Evolutionary conservation across 73 alveolate genomes (phyloP).

Genomic region (Symbiodinium pilosum): DNA sequence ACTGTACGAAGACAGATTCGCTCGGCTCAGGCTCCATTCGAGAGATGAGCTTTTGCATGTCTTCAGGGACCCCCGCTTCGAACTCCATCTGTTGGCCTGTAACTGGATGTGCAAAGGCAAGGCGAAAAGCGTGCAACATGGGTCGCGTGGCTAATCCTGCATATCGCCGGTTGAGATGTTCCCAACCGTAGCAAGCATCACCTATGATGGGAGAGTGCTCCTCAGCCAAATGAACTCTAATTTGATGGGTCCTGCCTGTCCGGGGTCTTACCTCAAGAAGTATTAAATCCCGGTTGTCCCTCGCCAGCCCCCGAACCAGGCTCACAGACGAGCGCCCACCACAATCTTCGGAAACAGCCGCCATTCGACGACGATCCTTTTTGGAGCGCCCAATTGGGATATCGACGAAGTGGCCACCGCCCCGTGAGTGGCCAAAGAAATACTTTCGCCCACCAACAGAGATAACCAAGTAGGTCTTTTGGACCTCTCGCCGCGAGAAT

Average conservation of each 20-base stretch:
- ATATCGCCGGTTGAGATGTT: slow-evolving; percentile 37
- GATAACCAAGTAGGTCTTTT: slow-evolving; percentile 6
- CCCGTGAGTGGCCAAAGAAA: slow-evolving; percentile 59
- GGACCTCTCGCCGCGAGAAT: slow-evolving; percentile 32
- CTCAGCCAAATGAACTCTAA: slow-evolving; percentile 8
- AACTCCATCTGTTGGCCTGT: background rate
- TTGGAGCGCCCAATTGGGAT: slow-evolving; percentile 55
- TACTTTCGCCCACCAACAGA: slow-evolving; percentile 31
- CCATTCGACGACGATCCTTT: slow-evolving; percentile 51
- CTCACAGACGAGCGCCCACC: slow-evolving; percentile 76
- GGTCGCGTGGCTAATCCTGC: slow-evolving; percentile 41
- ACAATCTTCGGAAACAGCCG: background rate
- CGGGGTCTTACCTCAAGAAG: slow-evolving; percentile 42
- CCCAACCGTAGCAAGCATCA: slow-evolving; percentile 60
- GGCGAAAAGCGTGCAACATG: slow-evolving; percentile 15
- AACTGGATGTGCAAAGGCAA: slow-evolving; percentile 10
- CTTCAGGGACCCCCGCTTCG: slow-evolving; percentile 63
- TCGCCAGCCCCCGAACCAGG: slow-evolving; percentile 28
- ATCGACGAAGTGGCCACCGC: slow-evolving; percentile 62
- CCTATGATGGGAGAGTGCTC: slow-evolving; percentile 82
- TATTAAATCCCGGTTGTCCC: background rate
- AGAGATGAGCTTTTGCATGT: slow-evolving; percentile 39
- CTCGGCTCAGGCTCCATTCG: slow-evolving; percentile 13
- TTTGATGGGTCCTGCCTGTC: slow-evolving; percentile 46
- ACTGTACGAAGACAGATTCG: background rate